phyloP scores from a whole-genome alignment of 805 yeast species.

The Starmera caribaea region DNA sequence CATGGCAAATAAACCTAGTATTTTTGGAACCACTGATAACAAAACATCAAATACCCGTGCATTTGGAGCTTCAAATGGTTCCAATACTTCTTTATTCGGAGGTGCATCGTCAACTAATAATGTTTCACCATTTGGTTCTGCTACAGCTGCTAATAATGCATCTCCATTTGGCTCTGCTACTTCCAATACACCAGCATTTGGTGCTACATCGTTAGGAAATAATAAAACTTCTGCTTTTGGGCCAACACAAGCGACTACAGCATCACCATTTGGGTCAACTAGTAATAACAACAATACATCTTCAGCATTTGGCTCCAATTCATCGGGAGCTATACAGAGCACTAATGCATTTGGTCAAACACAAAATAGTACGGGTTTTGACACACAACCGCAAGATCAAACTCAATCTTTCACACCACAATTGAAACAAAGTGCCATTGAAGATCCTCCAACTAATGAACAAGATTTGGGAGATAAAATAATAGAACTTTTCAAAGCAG shows the following conservation, averaged over 20 bases:
- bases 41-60: background rate
- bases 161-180: background rate
- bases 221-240: constrained; percentile 6
- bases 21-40: background rate
- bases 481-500: constrained; percentile 36
- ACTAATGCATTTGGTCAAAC: background rate
- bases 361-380: background rate
- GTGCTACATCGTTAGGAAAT: constrained; percentile 1
- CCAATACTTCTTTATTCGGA: constrained; percentile 1
- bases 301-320: background rate
- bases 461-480: constrained; percentile 35
- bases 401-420: constrained; percentile 7
- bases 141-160: background rate
- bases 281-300: background rate
- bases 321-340: background rate
- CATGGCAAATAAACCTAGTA: background rate
- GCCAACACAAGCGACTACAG: background rate
- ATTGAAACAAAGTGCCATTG: constrained; percentile 24
- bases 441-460: constrained; percentile 19
- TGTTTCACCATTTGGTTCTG: background rate
- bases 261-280: background rate
- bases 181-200: constrained; percentile 1
- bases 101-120: background rate
- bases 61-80: constrained; percentile 1
- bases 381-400: background rate